phyloP scores from a whole-genome alignment of 768 basidiomycete species.

The Mycena crocata region DNA sequence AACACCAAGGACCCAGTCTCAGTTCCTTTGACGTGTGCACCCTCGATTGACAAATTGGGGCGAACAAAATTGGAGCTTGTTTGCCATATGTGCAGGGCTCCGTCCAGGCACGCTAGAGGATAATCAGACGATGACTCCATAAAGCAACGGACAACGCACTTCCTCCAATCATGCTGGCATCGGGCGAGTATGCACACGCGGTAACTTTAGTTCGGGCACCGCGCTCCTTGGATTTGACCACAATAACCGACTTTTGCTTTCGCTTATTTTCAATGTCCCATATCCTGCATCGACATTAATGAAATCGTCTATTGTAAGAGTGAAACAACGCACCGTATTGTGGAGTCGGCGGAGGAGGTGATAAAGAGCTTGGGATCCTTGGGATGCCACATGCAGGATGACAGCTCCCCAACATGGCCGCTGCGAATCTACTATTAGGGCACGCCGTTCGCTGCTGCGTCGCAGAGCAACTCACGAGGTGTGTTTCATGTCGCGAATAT shows the following conservation, averaged over 20 bases:
- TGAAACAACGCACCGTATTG: conserved; percentile 75
- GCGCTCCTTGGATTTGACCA: conserved; percentile 95
- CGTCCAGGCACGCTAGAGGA: conserved; percentile 84
- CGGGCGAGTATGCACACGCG: conserved; percentile 86
- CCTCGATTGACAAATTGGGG: conserved; percentile 87
- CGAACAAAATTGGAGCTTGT: conserved; percentile 93
- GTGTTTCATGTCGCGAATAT: conserved; percentile 98
- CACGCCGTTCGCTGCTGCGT: conserved; percentile 26
- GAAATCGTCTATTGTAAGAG: conserved; percentile 4
- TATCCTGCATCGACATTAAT: conserved; percentile 64
- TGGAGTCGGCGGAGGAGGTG: conserved; percentile 95
- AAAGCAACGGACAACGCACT: conserved; percentile 58
- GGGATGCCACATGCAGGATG: conserved; percentile 94
- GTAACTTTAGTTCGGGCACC: conserved; percentile 95
- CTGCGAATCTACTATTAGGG: conserved; percentile 53
- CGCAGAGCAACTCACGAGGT: conserved; percentile 77
- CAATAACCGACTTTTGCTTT: conserved; percentile 96
- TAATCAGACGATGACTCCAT: conserved; percentile 22
- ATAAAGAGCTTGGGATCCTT: conserved; percentile 87
- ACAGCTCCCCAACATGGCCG: conserved; percentile 94
- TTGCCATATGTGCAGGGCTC: conserved; percentile 94
- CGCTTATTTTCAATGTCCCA: conserved; percentile 95
- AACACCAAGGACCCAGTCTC: conserved; percentile 91
- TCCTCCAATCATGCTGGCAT: conserved; percentile 91
- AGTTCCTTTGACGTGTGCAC: conserved; percentile 86